A percentile compares a stretch with the other conserved stretches of the same genome.
Evolutionary conservation across 257 asterid species (phyloP).

Genomic region (Plectranthus barbatus): DNA sequence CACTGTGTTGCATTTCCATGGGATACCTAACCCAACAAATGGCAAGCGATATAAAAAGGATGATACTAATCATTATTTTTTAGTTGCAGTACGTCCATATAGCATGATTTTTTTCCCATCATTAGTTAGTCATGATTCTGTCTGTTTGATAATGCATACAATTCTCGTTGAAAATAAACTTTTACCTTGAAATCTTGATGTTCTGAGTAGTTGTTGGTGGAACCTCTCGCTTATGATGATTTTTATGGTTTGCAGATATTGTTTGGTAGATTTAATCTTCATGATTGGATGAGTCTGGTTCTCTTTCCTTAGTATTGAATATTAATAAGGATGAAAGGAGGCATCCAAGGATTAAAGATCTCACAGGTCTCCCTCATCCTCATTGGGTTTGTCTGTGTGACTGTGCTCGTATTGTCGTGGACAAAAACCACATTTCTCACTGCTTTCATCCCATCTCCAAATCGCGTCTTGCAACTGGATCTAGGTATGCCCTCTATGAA

Average conservation of each 20-base stretch:
- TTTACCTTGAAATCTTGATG: neutral
- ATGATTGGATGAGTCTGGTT: constrained; percentile 29
- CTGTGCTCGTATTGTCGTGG: constrained; percentile 65
- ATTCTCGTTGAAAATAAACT: constrained; percentile 5
- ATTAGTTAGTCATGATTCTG: constrained; percentile 6
- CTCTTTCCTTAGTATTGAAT: constrained; percentile 14
- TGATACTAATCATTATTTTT: neutral
- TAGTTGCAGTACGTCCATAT: neutral
- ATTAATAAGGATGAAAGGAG: constrained; percentile 79
- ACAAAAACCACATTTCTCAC: constrained; percentile 57
- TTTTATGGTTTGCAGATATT: constrained; percentile 17
- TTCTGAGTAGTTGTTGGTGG: neutral
- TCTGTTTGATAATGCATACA: constrained; percentile 1
- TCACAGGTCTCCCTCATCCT: constrained; percentile 81
- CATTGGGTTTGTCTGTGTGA: constrained; percentile 55
- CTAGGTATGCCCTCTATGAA: constrained; percentile 44
- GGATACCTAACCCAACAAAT: neutral
- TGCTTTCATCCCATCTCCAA: constrained; percentile 46
- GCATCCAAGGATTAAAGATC: constrained; percentile 57
- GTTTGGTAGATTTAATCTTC: constrained; percentile 10
- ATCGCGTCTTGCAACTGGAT: constrained; percentile 30
- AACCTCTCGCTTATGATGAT: neutral
- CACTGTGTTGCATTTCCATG: neutral
- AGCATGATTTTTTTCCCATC: neutral
- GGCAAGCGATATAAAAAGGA: neutral